Conservation (phyloP, 2,329 filamentous ascomycete genomes). For the Xylaria sp. region DNA sequence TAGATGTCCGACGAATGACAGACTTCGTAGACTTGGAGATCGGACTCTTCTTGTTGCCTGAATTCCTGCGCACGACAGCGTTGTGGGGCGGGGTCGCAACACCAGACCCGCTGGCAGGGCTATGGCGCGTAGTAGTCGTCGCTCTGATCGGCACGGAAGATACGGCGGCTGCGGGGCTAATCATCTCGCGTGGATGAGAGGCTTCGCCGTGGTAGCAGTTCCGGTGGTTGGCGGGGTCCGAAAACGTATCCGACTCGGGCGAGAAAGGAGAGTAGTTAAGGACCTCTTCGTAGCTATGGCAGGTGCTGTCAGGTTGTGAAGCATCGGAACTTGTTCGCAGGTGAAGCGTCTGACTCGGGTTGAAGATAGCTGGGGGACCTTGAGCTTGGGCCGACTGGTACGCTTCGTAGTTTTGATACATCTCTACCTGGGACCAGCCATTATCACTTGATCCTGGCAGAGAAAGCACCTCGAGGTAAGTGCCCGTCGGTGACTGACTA, state of each 20-base stretch:
- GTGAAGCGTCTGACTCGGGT: conserved; percentile 85
- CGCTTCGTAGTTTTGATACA: conserved; percentile 66
- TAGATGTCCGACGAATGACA: conserved; percentile 72
- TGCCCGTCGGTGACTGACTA: conserved; percentile 68
- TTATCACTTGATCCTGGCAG: conserved; percentile 79
- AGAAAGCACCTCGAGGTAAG: conserved; percentile 80
- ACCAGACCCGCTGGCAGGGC: conserved; percentile 57
- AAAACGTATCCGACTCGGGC: conserved; percentile 70
- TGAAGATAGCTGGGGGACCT: conserved; percentile 69
- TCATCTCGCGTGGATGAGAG: conserved; percentile 48
- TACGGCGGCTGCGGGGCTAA: conserved; percentile 64
- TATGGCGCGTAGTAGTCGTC: conserved; percentile 53
- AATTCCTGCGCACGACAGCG: conserved; percentile 61
- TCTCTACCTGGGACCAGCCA: conserved; percentile 79
- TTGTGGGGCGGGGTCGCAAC: conserved; percentile 54
- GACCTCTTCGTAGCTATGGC: conserved; percentile 76
- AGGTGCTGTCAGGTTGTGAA: conserved; percentile 62
- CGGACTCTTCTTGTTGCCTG: conserved; percentile 68
- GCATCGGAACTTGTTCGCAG: conserved; percentile 82
- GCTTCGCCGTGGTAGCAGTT: conserved; percentile 57
- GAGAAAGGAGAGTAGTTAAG: conserved; percentile 76
- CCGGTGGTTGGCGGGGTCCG: conserved; percentile 56
- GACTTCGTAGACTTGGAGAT: conserved; percentile 78
- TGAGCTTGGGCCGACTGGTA: conserved; percentile 50
- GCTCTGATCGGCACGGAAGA: conserved; percentile 65